phyloP scores from a whole-genome alignment of 257 asterid genomes.

The Penstemon barbatus region DNA sequence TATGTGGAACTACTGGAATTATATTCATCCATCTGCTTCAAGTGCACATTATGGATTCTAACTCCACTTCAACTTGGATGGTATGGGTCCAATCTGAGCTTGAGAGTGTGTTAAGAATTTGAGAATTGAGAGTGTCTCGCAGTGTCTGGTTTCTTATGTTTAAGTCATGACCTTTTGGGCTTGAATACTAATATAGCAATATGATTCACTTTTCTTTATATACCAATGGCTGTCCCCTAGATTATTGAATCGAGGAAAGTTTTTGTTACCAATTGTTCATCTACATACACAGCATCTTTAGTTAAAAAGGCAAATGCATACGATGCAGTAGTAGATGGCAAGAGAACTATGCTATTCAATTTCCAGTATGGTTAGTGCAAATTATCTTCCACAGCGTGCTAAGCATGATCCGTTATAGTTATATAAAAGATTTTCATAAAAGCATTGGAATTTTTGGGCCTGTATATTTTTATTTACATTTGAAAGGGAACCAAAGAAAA shows the following conservation, averaged over 20 bases:
- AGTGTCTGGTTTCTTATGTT: slow-evolving; percentile 2
- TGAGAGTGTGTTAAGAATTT: slow-evolving; percentile 3
- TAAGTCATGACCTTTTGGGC: neutral
- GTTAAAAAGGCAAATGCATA: neutral
- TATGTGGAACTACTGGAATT: neutral
- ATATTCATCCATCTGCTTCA: slow-evolving; percentile 16
- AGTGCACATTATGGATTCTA: neutral
- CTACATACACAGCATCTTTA: neutral
- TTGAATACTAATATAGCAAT: neutral
- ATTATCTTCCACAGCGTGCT: neutral
- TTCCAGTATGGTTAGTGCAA: neutral
- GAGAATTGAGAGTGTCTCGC: slow-evolving; percentile 4
- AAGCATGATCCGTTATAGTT: neutral
- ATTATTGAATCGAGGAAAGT: neutral
- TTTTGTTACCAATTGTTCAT: neutral
- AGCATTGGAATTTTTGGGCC: neutral
- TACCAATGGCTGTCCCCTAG: neutral
- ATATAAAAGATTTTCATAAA: neutral
- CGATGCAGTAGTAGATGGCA: neutral
- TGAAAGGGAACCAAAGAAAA: neutral
- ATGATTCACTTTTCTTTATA: slow-evolving; percentile 4
- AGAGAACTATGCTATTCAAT: neutral
- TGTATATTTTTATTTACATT: neutral
- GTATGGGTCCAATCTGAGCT: slow-evolving; percentile 1
- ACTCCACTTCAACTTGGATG: slow-evolving; percentile 9